Conservation (phyloP, 2,329 filamentous ascomycete species). For the Cladophialophora immunda region DNA sequence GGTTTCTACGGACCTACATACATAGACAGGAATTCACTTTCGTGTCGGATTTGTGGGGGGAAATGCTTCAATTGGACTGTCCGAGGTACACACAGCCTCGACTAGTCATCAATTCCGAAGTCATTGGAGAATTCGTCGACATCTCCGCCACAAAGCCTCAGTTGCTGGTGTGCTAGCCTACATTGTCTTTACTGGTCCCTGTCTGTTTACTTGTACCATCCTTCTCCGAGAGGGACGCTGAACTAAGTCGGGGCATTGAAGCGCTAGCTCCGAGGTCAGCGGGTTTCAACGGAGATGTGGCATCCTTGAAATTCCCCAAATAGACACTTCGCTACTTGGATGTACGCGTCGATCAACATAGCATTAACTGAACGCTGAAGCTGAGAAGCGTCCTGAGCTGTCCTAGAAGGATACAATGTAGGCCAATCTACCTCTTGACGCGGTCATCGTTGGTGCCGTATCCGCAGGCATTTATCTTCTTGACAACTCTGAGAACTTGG, state of each 20-base stretch:
- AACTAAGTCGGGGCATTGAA: not conserved
- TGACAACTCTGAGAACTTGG: too few relatives aligned
- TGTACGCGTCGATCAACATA: not conserved
- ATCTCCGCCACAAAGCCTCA: not conserved
- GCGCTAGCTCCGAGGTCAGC: too few relatives aligned
- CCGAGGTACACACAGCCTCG: not conserved
- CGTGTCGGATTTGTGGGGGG: not conserved
- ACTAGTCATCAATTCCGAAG: not conserved
- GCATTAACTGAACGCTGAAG: not conserved
- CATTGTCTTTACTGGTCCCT: not conserved
- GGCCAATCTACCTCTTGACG: too few relatives aligned
- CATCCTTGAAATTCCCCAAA: not conserved
- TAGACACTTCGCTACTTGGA: not conserved
- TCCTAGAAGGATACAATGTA: not conserved
- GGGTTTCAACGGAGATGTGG: not conserved
- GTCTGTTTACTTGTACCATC: not conserved
- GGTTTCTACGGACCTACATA: not conserved
- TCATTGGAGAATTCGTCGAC: not conserved
- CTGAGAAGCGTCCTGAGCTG: not conserved
- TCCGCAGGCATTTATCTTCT: too few relatives aligned
- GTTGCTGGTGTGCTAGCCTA: not conserved
- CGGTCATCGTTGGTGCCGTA: too few relatives aligned
- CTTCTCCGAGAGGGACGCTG: not conserved
- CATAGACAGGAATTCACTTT: not conserved
- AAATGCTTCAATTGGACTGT: not conserved